phyloP scores from a whole-genome alignment of 805 yeast species.

The Phaffomyces thermotolerans region DNA sequence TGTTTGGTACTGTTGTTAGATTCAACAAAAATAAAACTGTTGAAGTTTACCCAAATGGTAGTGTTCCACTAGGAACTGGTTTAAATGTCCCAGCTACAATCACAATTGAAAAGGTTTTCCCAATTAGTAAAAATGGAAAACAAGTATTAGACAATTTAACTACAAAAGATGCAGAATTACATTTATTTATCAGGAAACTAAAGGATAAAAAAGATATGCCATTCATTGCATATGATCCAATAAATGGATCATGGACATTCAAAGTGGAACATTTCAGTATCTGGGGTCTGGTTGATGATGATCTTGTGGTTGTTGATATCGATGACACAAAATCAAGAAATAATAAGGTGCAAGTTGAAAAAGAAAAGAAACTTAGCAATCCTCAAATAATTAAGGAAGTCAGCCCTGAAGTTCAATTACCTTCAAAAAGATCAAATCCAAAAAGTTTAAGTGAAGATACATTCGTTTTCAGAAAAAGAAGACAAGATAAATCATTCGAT shows the following conservation, averaged over 20 bases:
- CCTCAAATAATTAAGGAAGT: not conserved
- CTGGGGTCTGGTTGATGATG: slow-evolving; percentile 82
- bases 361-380: slow-evolving; percentile 5
- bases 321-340: slow-evolving; percentile 27
- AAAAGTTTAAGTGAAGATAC: slow-evolving; percentile 22
- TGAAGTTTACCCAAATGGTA: slow-evolving; percentile 57
- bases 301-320: slow-evolving; percentile 48
- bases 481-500: slow-evolving; percentile 15
- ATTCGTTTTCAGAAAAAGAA: slow-evolving; percentile 27
- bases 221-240: slow-evolving; percentile 72
- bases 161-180: slow-evolving; percentile 32
- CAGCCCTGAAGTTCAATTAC: not conserved
- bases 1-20: slow-evolving; percentile 36
- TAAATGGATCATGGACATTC: slow-evolving; percentile 70
- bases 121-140: slow-evolving; percentile 27
- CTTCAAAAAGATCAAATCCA: slow-evolving; percentile 7
- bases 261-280: slow-evolving; percentile 86
- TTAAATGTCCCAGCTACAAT: slow-evolving; percentile 73
- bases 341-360: slow-evolving; percentile 3
- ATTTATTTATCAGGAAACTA: slow-evolving; percentile 42
- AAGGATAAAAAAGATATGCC: slow-evolving; percentile 61
- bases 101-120: slow-evolving; percentile 55
- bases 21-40: slow-evolving; percentile 44
- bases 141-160: slow-evolving; percentile 19
- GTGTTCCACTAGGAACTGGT: slow-evolving; percentile 62